Evolutionary conservation across 495 filamentous ascomycete genomes (phyloP), one percentile per base, ranked within the genome.

Genomic region (Lepraria neglecta): DNA sequence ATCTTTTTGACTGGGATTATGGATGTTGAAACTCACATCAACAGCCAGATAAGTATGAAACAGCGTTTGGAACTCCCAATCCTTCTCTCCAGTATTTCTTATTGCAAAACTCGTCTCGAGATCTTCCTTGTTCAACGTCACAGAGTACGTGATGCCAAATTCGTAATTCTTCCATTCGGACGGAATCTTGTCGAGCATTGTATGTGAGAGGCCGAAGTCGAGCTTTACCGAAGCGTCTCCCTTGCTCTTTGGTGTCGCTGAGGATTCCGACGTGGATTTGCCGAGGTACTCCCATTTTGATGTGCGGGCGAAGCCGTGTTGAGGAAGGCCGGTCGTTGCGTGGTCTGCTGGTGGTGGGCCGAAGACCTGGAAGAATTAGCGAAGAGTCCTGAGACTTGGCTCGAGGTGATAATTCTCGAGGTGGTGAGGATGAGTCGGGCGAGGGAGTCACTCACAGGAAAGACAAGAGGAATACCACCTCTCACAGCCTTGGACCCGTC

Each of bases 281-380:
- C 82, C 82, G 40, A 85, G 72, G 57, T 83, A 83, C 63, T 85
- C 81, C 82, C 82, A 85, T 51, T 75, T 79, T 51, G 87, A 88
- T 64, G 82, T 92, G 57, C 95, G 90, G 28, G 95, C 95, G 74
- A 99, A 96, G 65, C 95, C 95, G 75, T 99, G 95, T 73, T 97
- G 92, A 14, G 92, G 87, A 17, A 99, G 86, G 30, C 77, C 70
- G 35, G 80, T 80, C 33, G 89, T 91, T 7, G 84, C 78, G 52
- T 88, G 82, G 71, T 90, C 82, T 63, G 83, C 72, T 40, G 87
- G 85, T 11, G 90, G 81, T 46, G 88, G 89, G 40, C 94, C 94
- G 72, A 98, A 98, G 69, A 95, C 88, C 91, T 97, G 42, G 33
- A 43, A 59, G 17, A 24, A 27, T 66, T 45, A 63, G 57, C 35